phyloP scores from a whole-genome alignment of 176 grass and related monocot genomes.

The Triticum aestivum region IWGSC_CS_RefSeq_v2.1 NC_057811.1:127511251-127511750 shows the following conservation, averaged over 20 bases:
- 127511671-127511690: conserved; percentile 99
- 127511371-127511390: neutral
- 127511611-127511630: neutral
- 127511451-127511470: neutral
- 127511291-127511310: neutral
- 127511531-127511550: neutral
- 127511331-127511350: neutral
- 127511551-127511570: neutral
- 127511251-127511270: neutral
- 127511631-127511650: conserved; percentile 53
- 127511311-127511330: neutral
- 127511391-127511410: neutral
- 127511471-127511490: neutral
- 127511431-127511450: neutral
- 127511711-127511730: conserved; percentile 93
- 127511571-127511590: neutral
- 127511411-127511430: neutral
- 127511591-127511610: neutral
- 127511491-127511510: neutral
- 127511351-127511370: neutral
- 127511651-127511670: conserved; percentile 77
- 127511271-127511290: neutral
- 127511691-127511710: conserved; percentile 74
- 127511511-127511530: neutral
- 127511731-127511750: conserved; percentile 93